Evolutionary conservation across 2,329 filamentous ascomycete genomes (phyloP).

Genomic region (Fusarium sp.): DNA sequence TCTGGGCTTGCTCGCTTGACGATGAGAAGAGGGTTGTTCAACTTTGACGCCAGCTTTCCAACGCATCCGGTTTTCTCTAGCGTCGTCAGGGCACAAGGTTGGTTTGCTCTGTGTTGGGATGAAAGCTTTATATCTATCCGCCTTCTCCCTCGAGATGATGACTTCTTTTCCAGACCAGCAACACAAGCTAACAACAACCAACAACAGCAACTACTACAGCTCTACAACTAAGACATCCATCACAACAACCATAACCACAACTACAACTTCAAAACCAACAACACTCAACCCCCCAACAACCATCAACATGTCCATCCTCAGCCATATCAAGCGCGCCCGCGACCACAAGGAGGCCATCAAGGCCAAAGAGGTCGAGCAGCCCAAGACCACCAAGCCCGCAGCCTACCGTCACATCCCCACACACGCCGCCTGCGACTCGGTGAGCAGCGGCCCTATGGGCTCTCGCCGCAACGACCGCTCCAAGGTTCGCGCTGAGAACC

Average conservation of each 20-base stretch:
- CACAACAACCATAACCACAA: not conserved
- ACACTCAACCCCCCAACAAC: not conserved
- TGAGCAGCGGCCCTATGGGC: slow-evolving; percentile 61
- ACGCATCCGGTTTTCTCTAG: slow-evolving; percentile 13
- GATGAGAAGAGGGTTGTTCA: slow-evolving; percentile 3
- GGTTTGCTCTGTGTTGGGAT: not conserved
- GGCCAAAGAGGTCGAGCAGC: slow-evolving; percentile 57
- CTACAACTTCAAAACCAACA: not conserved
- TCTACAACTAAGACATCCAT: not conserved
- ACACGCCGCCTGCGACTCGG: slow-evolving; percentile 66
- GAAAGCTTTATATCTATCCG: slow-evolving; percentile 27
- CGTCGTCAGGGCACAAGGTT: not conserved
- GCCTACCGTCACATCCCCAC: slow-evolving; percentile 68
- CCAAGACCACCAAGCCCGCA: slow-evolving; percentile 50
- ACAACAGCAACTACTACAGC: not conserved
- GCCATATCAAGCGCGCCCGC: slow-evolving; percentile 59
- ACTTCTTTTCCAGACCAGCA: slow-evolving; percentile 6
- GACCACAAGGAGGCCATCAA: slow-evolving; percentile 64
- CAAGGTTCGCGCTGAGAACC: slow-evolving; percentile 60
- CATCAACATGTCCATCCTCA: slow-evolving; percentile 63
- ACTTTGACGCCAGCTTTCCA: slow-evolving; percentile 29
- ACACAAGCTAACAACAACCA: slow-evolving; percentile 1
- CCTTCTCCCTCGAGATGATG: not conserved
- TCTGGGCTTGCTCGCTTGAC: not conserved
- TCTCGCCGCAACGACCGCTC: slow-evolving; percentile 58